Percentiles rank a stretch among this genome's conserved stretches.
Evolutionary conservation across 805 yeast species (phyloP).

Genomic region (Candida qinlingensis): DNA sequence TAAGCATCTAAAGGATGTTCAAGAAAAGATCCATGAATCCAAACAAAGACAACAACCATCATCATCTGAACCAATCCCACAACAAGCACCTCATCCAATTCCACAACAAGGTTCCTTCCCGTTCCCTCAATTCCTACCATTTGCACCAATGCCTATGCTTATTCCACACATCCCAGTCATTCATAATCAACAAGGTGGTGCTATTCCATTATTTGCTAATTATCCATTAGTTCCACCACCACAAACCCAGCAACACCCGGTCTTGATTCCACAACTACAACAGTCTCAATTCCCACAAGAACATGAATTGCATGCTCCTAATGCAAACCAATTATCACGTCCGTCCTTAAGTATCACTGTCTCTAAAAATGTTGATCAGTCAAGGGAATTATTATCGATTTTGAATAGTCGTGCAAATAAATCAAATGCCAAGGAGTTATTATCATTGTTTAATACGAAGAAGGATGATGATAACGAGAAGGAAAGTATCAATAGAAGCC

Average conservation of each 20-base stretch:
- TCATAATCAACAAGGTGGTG: not conserved
- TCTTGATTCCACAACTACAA: slow-evolving; percentile 7
- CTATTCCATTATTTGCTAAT: slow-evolving; percentile 12
- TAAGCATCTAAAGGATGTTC: slow-evolving; percentile 16
- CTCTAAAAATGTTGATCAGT: slow-evolving; percentile 27
- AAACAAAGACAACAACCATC: slow-evolving; percentile 6
- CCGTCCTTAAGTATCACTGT: slow-evolving; percentile 28
- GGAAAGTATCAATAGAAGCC: not conserved
- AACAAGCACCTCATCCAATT: slow-evolving; percentile 1
- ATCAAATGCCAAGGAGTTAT: slow-evolving; percentile 12
- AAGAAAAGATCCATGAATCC: slow-evolving; percentile 7
- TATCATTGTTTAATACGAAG: slow-evolving; percentile 11
- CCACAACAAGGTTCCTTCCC: not conserved
- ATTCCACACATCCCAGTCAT: not conserved
- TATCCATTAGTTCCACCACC: slow-evolving; percentile 6
- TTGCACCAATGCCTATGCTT: slow-evolving; percentile 6
- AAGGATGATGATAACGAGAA: not conserved
- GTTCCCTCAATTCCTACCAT: slow-evolving; percentile 2
- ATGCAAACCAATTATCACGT: slow-evolving; percentile 34
- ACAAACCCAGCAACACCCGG: not conserved
- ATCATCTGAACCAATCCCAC: slow-evolving; percentile 3
- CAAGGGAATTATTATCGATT: slow-evolving; percentile 39
- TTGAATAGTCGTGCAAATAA: slow-evolving; percentile 25
- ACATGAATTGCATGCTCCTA: slow-evolving; percentile 26
- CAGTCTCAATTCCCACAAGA: slow-evolving; percentile 12